These are phyloP conservation scores for Verbena officinalis DNA, from an alignment of 257 asterid species.

Conservation along the genomic window DNA sequence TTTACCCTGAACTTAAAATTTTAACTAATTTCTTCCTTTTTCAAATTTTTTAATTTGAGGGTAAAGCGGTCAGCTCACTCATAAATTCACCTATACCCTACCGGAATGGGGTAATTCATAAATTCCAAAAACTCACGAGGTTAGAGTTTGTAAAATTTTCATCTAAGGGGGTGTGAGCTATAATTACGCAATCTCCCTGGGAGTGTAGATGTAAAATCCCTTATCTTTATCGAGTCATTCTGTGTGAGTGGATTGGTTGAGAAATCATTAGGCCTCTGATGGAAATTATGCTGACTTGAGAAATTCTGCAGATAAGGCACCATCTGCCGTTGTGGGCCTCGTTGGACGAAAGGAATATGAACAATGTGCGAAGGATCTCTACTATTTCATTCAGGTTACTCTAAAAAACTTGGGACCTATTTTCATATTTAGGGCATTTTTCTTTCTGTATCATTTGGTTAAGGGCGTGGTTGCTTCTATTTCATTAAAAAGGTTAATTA, in stretches of 20 bases:
- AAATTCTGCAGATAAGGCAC: slow-evolving; percentile 57
- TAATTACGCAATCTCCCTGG: no score
- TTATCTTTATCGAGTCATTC: slow-evolving; percentile 7
- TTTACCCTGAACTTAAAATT: no score
- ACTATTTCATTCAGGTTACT: slow-evolving; percentile 65
- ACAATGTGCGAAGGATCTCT: slow-evolving; percentile 62
- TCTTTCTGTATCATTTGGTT: background rate
- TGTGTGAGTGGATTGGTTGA: background rate
- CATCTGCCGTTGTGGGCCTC: slow-evolving; percentile 61
- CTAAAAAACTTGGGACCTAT: background rate
- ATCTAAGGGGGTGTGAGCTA: no score
- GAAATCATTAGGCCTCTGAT: background rate
- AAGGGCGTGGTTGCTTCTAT: background rate
- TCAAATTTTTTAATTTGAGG: no score
- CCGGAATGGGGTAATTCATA: no score
- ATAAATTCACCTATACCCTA: no score
- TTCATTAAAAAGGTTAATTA: background rate
- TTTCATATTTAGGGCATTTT: background rate
- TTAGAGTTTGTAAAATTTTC: no score
- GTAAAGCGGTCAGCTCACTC: no score
- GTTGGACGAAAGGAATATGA: slow-evolving; percentile 67
- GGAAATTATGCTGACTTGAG: slow-evolving; percentile 7
- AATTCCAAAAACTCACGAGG: no score
- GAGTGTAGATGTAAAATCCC: no score
- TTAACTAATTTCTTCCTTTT: no score